A percentile compares a stretch with the other conserved stretches of the same genome.
phyloP scores from a whole-genome alignment of 768 basidiomycete species.

The Suillus occidentalis region DNA sequence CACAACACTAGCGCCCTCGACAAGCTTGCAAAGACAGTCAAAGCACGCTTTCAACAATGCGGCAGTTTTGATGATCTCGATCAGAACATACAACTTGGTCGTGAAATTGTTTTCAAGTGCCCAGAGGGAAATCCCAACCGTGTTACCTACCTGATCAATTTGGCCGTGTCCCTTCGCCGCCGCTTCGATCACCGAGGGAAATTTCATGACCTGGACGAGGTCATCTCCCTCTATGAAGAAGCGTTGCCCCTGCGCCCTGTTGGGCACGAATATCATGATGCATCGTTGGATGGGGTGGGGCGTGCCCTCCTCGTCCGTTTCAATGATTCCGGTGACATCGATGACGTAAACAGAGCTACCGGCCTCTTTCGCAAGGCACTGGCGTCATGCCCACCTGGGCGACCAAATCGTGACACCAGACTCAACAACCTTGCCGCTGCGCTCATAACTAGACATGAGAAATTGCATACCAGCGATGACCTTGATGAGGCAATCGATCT shows the following conservation, averaged over 20 bases:
- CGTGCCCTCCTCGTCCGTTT: constrained; percentile 15
- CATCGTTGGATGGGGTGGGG: constrained; percentile 16
- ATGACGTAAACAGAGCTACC: constrained; percentile 19
- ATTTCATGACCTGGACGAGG: constrained; percentile 18
- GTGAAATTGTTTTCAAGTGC: constrained; percentile 21
- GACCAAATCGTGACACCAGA: constrained; percentile 11
- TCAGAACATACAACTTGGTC: constrained; percentile 13
- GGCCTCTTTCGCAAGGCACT: constrained; percentile 12
- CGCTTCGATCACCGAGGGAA: constrained; percentile 15
- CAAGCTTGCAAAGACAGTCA: constrained; percentile 21
- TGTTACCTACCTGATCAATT: constrained; percentile 13
- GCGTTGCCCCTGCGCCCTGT: constrained; percentile 6
- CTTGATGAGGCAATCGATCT: not conserved
- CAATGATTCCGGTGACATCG: constrained; percentile 6
- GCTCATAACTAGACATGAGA: constrained; percentile 3
- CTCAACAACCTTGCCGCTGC: constrained; percentile 12
- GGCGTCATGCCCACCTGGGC: constrained; percentile 12
- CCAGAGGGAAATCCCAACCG: constrained; percentile 17
- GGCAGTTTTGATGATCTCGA: constrained; percentile 21
- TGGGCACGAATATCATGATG: constrained; percentile 6
- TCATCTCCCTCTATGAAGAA: constrained; percentile 10
- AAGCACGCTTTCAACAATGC: constrained; percentile 15
- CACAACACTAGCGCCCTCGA: constrained; percentile 19
- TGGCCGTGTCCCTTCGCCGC: constrained; percentile 15
- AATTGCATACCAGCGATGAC: not conserved